Evolutionary conservation across 2,329 filamentous ascomycete genomes (phyloP).

Genomic region (Nigrograna mackinnonii): DNA sequence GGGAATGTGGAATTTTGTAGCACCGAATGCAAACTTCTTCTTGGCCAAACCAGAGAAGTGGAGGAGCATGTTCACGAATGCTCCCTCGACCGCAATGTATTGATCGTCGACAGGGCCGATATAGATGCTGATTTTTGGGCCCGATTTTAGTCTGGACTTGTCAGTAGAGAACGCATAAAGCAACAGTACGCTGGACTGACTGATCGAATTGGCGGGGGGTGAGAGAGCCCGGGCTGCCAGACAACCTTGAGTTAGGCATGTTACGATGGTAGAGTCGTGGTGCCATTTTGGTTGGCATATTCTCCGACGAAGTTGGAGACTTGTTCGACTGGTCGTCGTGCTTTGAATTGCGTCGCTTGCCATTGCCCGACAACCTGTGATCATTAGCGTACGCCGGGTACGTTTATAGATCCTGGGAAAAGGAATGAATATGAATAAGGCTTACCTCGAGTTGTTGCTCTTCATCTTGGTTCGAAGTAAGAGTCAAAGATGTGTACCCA

Average conservation of each 20-base stretch:
- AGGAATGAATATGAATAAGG: too few relatives aligned
- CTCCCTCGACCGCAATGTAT: constrained; percentile 23
- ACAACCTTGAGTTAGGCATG: background rate
- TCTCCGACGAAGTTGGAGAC: too few relatives aligned
- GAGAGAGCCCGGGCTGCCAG: constrained; percentile 2
- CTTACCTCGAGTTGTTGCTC: too few relatives aligned
- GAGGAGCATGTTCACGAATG: constrained; percentile 14
- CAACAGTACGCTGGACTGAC: constrained; percentile 8
- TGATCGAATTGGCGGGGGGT: constrained; percentile 8
- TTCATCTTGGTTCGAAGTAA: too few relatives aligned
- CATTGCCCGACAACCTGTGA: too few relatives aligned
- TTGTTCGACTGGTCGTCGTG: too few relatives aligned
- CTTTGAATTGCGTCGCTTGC: too few relatives aligned
- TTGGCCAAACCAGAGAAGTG: constrained; percentile 20
- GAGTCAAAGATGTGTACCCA: too few relatives aligned
- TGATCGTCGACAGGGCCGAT: constrained; percentile 14
- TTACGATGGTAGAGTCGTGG: background rate
- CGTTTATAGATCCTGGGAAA: too few relatives aligned
- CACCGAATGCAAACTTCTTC: constrained; percentile 9
- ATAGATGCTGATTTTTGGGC: constrained; percentile 16
- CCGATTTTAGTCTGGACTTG: constrained; percentile 18
- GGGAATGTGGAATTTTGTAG: constrained; percentile 10
- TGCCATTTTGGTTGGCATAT: too few relatives aligned
- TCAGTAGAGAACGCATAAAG: too few relatives aligned
- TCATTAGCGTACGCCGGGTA: too few relatives aligned